Evolutionary conservation across 306 rosid species (phyloP), one percentile per base, ranked within the genome.

Genomic region (Malus asiatica): DNA sequence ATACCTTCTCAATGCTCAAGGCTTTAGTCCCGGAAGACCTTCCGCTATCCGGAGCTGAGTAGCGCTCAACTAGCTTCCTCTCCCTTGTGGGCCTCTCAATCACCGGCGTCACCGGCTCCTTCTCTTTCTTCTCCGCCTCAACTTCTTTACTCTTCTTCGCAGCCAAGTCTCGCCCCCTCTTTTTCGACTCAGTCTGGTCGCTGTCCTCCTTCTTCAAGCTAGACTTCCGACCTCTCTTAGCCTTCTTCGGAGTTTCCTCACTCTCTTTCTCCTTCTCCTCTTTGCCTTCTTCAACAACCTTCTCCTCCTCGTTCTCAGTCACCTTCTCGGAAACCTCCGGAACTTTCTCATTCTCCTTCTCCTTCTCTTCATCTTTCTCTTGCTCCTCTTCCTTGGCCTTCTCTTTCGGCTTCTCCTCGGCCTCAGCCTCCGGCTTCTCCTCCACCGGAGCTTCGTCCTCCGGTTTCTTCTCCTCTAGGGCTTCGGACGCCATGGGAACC

Each of bases 81-180:
- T 96, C 99, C 86, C 99, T 87, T 0, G 92, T 86, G 4, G 97
- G 97, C 69, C 97, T 84, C n/a, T 92, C 96, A 69, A 88, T 88
- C 0, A 67, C 68, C 1, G 96, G 96, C 6, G 93, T 92, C 4
- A 73, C 70, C 27, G 85, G 77, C 68, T 63, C 79, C 66, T 70
- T 23, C 33, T 67, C 82, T 4, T 68, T 79, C 53, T 65, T 77
- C 1, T 55, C 77, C 5, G 77, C 68, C 33, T 62, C 74, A 3
- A 23, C 66, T 13, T 25, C 76, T n/a, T 40, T 74, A 35, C 61
- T 53, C 30, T 16, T 5, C 61, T 61, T 75, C 87, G 46, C 68
- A 12, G 76, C 22, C 7, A 64, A 71, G 63, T 66, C 79, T 4
- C 65, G 45, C 35, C 55, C 82, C 65, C 78, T 67, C 83, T 72